Evolutionary conservation across 2,329 filamentous ascomycete genomes (phyloP).

Genomic region (Macroventuria anomochaeta): DNA sequence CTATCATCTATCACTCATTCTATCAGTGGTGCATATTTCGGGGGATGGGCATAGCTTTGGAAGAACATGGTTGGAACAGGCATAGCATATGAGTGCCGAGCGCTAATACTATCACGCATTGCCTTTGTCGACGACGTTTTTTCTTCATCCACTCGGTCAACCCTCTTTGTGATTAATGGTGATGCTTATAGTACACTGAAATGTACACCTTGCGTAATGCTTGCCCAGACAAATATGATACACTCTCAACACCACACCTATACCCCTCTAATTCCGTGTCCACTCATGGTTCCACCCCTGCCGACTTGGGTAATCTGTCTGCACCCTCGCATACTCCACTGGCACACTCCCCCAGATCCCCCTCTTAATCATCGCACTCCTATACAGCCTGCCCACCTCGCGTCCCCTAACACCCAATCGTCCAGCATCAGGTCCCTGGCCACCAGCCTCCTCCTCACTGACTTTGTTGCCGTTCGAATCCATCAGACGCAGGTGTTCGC

Average conservation of each 20-base stretch:
- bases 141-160: too few relatives aligned
- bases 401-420: slow-evolving; percentile 46
- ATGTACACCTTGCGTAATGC: slow-evolving; percentile 1
- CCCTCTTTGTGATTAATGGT: not conserved
- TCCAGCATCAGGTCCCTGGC: slow-evolving; percentile 56
- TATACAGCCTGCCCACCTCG: slow-evolving; percentile 76
- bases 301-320: slow-evolving; percentile 80
- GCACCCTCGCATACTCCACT: slow-evolving; percentile 85
- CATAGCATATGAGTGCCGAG: slow-evolving; percentile 19
- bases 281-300: slow-evolving; percentile 93
- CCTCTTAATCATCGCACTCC: slow-evolving; percentile 90
- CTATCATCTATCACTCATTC: slow-evolving; percentile 40
- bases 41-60: slow-evolving; percentile 3
- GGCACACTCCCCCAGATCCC: slow-evolving; percentile 84
- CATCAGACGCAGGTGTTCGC: slow-evolving; percentile 75
- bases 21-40: slow-evolving; percentile 18
- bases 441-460: slow-evolving; percentile 58
- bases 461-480: slow-evolving; percentile 53
- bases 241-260: slow-evolving; percentile 6
- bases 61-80: not conserved
- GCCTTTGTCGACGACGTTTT: not conserved
- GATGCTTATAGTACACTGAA: not conserved
- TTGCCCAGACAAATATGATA: slow-evolving; percentile 12
- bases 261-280: slow-evolving; percentile 64
- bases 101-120: slow-evolving; percentile 26